A percentile compares a stretch with the other conserved stretches of the same genome.
These are phyloP conservation scores for Botrytis hyacinthi DNA, from an alignment of 2,329 filamentous ascomycete genomes.

Conservation along the genomic window DNA sequence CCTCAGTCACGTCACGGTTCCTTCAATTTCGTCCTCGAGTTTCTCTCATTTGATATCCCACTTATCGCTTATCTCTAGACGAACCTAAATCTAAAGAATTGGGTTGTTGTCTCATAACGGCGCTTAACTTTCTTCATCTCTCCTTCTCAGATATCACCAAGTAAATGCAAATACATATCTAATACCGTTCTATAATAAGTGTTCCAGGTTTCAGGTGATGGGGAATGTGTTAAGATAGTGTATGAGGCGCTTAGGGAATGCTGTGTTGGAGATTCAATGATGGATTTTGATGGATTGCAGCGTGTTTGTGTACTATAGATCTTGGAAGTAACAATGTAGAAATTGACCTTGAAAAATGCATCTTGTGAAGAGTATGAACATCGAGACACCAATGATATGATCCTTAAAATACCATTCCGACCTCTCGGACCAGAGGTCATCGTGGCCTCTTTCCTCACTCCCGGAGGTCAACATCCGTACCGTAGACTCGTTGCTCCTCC, in stretches of 20 bases:
- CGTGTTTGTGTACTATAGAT: neutral
- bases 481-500: neutral
- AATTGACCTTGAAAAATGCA: fast-evolving
- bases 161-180: neutral
- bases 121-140: neutral
- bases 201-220: neutral
- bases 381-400: neutral
- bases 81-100: neutral
- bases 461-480: neutral
- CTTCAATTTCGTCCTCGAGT: neutral
- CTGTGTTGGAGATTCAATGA: neutral
- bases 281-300: neutral
- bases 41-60: neutral
- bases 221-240: neutral
- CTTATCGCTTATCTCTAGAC: neutral
- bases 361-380: neutral
- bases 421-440: neutral
- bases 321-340: neutral
- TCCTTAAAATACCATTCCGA: neutral
- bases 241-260: neutral
- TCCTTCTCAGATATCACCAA: neutral
- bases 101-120: neutral
- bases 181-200: neutral
- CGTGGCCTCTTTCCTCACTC: neutral
- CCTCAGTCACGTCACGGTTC: neutral